Evolutionary conservation across 192 early-diverging fungal genomes (phyloP).

Genomic region (Oehlia diaphana): DNA sequence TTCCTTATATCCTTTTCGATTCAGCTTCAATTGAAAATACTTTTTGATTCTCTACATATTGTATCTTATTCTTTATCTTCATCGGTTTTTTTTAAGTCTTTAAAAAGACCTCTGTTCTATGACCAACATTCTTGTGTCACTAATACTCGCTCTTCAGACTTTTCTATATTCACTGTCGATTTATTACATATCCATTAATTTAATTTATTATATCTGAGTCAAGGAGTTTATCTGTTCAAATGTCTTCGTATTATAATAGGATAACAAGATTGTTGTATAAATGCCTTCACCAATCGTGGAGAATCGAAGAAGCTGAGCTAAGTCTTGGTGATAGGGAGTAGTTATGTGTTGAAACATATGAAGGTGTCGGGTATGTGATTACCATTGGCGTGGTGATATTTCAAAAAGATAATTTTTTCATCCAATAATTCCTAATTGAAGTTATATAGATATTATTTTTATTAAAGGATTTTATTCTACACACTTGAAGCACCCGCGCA

Average conservation of each 20-base stretch:
- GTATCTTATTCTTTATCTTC: neutral
- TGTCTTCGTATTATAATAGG: neutral
- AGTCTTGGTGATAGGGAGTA: no score
- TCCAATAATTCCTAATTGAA: no score
- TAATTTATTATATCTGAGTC: neutral
- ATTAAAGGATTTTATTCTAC: no score
- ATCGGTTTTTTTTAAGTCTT: neutral
- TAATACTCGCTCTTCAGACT: neutral
- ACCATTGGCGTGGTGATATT: no score
- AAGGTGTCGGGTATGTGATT: no score
- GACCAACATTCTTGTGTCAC: neutral
- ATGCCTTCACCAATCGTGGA: no score
- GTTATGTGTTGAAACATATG: no score
- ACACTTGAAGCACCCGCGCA: no score
- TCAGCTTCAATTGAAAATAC: neutral
- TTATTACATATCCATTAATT: neutral
- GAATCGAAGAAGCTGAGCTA: no score
- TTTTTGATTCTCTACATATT: neutral
- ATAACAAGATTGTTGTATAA: neutral
- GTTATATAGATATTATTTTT: no score
- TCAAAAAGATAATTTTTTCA: no score
- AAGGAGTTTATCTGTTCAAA: neutral
- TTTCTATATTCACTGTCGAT: neutral
- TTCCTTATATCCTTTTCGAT: neutral
- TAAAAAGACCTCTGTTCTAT: no score